Conservation (phyloP, 768 basidiomycete species). For the Suillus subalutaceus region DNA sequence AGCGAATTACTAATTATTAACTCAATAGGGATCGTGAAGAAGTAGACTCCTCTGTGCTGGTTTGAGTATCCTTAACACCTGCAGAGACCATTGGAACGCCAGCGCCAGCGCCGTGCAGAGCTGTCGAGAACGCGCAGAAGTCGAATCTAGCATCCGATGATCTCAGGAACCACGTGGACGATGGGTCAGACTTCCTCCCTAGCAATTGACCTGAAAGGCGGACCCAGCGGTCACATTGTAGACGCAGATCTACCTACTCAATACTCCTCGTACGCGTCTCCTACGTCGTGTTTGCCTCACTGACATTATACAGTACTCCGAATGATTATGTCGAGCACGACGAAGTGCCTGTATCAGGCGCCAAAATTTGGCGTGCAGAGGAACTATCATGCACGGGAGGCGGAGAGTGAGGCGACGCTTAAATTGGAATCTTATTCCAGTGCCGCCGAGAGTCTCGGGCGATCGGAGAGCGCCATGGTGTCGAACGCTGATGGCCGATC, state of each 20-base stretch:
- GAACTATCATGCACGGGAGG: background rate
- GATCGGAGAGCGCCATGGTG: background rate
- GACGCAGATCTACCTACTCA: background rate
- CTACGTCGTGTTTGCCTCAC: background rate
- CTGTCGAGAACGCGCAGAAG: background rate
- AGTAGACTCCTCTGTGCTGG: background rate
- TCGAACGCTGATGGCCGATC: background rate
- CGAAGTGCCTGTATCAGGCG: background rate
- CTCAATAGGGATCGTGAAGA: background rate
- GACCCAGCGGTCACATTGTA: background rate
- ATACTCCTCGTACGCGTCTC: background rate
- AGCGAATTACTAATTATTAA: background rate
- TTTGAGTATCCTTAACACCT: background rate
- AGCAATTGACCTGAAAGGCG: background rate
- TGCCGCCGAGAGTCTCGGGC: background rate
- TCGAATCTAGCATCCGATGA: background rate
- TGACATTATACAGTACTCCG: background rate
- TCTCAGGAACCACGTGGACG: background rate
- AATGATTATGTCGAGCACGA: background rate
- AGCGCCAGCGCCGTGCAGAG: background rate
- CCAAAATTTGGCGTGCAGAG: background rate
- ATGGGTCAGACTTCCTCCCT: background rate
- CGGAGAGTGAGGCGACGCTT: background rate
- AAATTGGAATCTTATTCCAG: background rate
- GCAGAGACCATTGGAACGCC: background rate